phyloP scores from a whole-genome alignment of 2,329 filamentous ascomycete genomes.

The Triangularia setosa region DNA sequence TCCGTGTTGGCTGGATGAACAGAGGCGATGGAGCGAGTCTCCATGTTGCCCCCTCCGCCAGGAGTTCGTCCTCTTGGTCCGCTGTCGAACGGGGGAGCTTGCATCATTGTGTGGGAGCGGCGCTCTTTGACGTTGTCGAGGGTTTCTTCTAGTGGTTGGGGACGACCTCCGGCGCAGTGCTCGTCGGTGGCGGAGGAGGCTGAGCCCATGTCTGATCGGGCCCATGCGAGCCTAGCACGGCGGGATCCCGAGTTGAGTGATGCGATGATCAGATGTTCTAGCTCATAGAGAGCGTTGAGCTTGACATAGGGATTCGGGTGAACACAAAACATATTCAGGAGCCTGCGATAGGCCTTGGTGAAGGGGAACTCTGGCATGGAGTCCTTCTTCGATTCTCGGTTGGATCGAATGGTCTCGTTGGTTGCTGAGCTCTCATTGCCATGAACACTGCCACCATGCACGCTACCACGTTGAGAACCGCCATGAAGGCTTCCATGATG shows the following conservation, averaged over 20 bases:
- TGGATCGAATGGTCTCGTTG: slow-evolving; percentile 35
- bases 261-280: slow-evolving; percentile 76
- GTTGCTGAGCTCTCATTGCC: slow-evolving; percentile 41
- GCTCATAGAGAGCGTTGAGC: slow-evolving; percentile 74
- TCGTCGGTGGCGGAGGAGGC: slow-evolving; percentile 26
- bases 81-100: slow-evolving; percentile 29
- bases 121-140: slow-evolving; percentile 69
- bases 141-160: slow-evolving; percentile 57
- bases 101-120: slow-evolving; percentile 54
- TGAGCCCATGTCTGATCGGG: slow-evolving; percentile 28
- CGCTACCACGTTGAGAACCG: slow-evolving; percentile 28
- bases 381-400: slow-evolving; percentile 30
- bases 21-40: slow-evolving; percentile 48
- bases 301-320: slow-evolving; percentile 86
- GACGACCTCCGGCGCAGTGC: slow-evolving; percentile 20
- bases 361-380: slow-evolving; percentile 66
- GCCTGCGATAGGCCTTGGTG: slow-evolving; percentile 69
- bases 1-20: slow-evolving; percentile 54
- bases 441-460: slow-evolving; percentile 26
- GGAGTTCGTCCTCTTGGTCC: slow-evolving; percentile 28
- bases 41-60: slow-evolving; percentile 41
- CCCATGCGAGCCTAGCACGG: slow-evolving; percentile 35
- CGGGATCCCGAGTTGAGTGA: slow-evolving; percentile 59
- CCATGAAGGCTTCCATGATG: slow-evolving; percentile 21
- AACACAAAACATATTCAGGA: slow-evolving; percentile 82